Percentiles rank a stretch among this genome's conserved stretches.
Evolutionary conservation across 495 filamentous ascomycete species (phyloP).

Genomic region (Poronia punctata): DNA sequence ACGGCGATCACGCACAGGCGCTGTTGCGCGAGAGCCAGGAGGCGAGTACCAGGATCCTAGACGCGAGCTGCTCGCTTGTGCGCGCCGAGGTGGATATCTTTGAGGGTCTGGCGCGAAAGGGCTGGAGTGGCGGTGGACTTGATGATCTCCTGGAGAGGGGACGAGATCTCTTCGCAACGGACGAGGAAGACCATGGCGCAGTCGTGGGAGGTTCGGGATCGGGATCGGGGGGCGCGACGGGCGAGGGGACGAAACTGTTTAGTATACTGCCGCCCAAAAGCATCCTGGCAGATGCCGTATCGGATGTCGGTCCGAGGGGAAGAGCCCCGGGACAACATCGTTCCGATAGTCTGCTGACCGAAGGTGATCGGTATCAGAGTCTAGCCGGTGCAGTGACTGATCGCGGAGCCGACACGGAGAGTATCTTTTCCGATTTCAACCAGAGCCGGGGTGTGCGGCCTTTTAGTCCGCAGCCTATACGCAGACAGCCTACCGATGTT

Average conservation of each 20-base stretch:
- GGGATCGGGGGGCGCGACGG: slow-evolving; percentile 11
- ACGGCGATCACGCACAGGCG: slow-evolving; percentile 49
- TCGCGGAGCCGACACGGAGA: slow-evolving; percentile 32
- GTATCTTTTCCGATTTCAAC: slow-evolving; percentile 48
- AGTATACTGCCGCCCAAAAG: slow-evolving; percentile 50
- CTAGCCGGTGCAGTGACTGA: slow-evolving; percentile 36
- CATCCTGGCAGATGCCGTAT: slow-evolving; percentile 42
- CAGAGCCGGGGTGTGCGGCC: slow-evolving; percentile 40
- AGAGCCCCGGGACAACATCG: slow-evolving; percentile 21
- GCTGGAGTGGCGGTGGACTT: slow-evolving; percentile 56
- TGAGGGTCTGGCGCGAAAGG: slow-evolving; percentile 55
- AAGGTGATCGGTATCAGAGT: slow-evolving; percentile 41
- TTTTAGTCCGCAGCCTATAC: slow-evolving; percentile 47
- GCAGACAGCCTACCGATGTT: slow-evolving; percentile 25
- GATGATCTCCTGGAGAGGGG: slow-evolving; percentile 55
- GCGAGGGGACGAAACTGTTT: slow-evolving; percentile 45
- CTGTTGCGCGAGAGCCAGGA: slow-evolving; percentile 52
- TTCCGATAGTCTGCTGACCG: slow-evolving; percentile 40
- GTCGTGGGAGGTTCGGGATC: slow-evolving; percentile 16
- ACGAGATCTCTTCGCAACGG: slow-evolving; percentile 52
- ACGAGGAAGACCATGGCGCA: slow-evolving; percentile 29
- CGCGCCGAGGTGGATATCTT: slow-evolving; percentile 61
- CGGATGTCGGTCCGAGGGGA: slow-evolving; percentile 21
- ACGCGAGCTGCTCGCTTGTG: slow-evolving; percentile 53
- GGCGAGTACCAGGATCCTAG: slow-evolving; percentile 48